Percentiles rank a stretch among this genome's conserved stretches.
Evolutionary conservation across 768 basidiomycete genomes (phyloP).

Genomic region (Boletellus ananas): DNA sequence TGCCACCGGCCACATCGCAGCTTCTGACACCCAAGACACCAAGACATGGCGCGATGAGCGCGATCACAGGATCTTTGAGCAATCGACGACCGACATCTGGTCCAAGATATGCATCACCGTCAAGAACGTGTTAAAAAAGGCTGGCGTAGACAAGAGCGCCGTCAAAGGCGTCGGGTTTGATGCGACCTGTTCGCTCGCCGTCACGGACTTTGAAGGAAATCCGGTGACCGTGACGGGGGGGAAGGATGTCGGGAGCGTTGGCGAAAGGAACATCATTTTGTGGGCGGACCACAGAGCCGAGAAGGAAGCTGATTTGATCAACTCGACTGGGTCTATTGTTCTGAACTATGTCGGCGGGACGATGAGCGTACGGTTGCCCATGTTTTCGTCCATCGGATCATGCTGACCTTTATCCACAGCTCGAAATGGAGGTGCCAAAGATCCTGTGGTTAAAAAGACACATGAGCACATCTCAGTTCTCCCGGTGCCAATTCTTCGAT

Average conservation of each 20-base stretch:
- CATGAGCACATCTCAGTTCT: constrained; percentile 72
- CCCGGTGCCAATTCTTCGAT: constrained; percentile 79
- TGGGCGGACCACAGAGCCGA: constrained; percentile 98
- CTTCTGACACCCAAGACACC: constrained; percentile 79
- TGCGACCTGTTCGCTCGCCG: constrained; percentile 94
- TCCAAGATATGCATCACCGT: constrained; percentile 57
- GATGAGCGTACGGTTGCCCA: constrained; percentile 68
- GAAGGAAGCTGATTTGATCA: constrained; percentile 88
- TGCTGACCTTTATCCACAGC: constrained; percentile 40
- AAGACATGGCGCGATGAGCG: constrained; percentile 77
- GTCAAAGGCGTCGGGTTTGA: constrained; percentile 93
- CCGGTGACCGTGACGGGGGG: constrained; percentile 76
- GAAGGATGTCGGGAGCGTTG: constrained; percentile 48
- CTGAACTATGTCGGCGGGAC: constrained; percentile 94
- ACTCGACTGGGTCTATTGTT: constrained; percentile 76
- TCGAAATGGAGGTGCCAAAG: constrained; percentile 99
- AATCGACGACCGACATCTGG: constrained; percentile 92
- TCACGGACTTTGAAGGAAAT: constrained; percentile 66
- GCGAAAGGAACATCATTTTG: constrained; percentile 83
- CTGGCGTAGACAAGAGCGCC: constrained; percentile 49
- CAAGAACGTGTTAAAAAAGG: constrained; percentile 56
- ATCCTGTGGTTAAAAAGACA: constrained; percentile 93
- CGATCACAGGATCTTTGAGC: constrained; percentile 95
- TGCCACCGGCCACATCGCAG: constrained; percentile 61
- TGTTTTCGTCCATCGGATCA: background rate